Evolutionary conservation across 805 yeast genomes (phyloP).

Genomic region (Metschnikowia lachancei): DNA sequence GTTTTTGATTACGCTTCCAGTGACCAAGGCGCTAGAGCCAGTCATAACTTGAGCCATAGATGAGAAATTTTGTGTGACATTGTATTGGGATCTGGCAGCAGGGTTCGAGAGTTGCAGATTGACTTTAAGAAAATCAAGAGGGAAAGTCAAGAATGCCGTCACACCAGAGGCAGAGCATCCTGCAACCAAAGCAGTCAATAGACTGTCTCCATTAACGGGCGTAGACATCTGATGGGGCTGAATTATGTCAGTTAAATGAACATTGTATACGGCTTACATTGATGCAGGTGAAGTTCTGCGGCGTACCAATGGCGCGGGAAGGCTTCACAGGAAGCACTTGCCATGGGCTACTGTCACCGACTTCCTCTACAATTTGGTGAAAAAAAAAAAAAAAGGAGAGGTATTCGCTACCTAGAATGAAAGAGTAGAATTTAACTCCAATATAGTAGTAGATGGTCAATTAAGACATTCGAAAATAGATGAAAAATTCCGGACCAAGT

Average conservation of each 20-base stretch:
- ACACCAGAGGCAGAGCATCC: conserved; percentile 63
- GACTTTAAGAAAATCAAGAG: conserved; percentile 69
- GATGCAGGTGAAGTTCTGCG: background rate
- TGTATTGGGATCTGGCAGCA: conserved; percentile 33
- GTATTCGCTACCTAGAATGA: no score
- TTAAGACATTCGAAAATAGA: no score
- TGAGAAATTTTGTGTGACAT: conserved; percentile 35
- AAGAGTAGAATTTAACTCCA: no score
- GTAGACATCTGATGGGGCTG: conserved; percentile 8
- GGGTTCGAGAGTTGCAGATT: conserved; percentile 56
- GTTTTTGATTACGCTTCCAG: conserved; percentile 74
- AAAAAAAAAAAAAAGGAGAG: no score
- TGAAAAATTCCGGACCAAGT: no score
- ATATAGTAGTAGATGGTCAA: no score
- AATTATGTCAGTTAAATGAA: background rate
- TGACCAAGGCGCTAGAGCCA: conserved; percentile 74
- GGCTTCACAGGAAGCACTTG: background rate
- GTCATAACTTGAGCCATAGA: conserved; percentile 36
- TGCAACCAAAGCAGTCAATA: conserved; percentile 56
- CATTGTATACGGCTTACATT: background rate
- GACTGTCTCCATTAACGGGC: conserved; percentile 27
- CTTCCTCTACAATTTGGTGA: no score
- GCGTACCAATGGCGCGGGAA: background rate
- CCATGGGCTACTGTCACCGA: no score
- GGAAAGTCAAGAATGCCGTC: conserved; percentile 63